Evolutionary conservation across 495 filamentous ascomycete genomes (phyloP), one percentile per base, ranked within the genome.

Genomic region (Penicillium pancosmium): DNA sequence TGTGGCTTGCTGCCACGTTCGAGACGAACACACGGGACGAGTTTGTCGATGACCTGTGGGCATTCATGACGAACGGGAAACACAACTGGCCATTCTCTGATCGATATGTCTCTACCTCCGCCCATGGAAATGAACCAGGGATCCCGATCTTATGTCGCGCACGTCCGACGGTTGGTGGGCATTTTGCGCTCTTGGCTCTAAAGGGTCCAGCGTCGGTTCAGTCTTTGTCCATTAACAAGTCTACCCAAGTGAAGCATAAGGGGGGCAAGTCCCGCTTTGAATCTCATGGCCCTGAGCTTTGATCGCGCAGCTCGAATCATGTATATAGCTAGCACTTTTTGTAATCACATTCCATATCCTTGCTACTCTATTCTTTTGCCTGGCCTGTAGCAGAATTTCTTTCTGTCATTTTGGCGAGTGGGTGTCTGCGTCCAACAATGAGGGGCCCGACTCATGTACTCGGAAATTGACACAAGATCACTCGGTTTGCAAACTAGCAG

Each of bases 111-210:
- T 69, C 72, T 19, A 74, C 71, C 5, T 75, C 73, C 12, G 54
- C 58, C 4, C 63, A 70, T 50, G 80, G 80, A 1, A 60, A 71
- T 48, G 69, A 69, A 6, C 73, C 69, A 56, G 74, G 61, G 27
- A 54, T 60, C 46, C 71, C 67, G 6, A 68, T 82, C 50, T 53
- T 74, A 50, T 83, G 80, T 55, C 70, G 70, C n/a, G 82, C 81
- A 18, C 75, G 84, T 21, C 84, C 83, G 1, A 82, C 82, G 4
- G 81, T 82, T 0, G 84, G 82, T 18, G 80, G 80, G 0, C 82
- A 85, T 58, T 85, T 81, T 68, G 81, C 83, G 0, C 46, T 83
- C 8, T 68, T 83, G 58, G 77, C 80, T 6, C 69, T 77, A 49
- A 53, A 75, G 21, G 75, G 75, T 5, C 69, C 75, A 2, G 54